phyloP scores from a whole-genome alignment of 2,329 filamentous ascomycete genomes.

The Trichoderma citrinoviride region DNA sequence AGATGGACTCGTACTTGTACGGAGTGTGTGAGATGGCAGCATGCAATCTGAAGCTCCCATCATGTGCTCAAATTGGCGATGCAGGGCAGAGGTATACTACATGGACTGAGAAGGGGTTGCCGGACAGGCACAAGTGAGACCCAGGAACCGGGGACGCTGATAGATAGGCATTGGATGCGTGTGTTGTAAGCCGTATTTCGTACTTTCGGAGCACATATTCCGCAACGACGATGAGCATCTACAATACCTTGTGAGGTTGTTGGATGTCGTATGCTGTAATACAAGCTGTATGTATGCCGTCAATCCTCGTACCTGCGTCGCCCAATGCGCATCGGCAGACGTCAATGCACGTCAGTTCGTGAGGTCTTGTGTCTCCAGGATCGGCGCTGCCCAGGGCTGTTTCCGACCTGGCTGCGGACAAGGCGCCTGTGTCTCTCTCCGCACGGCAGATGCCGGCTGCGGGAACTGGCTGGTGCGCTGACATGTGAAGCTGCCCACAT shows the following conservation, averaged over 20 bases:
- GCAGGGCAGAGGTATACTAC: background rate
- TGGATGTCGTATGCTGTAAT: no score
- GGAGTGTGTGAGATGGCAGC: background rate
- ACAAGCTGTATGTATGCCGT: background rate
- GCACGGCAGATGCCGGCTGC: background rate
- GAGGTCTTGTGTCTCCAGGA: constrained; percentile 8
- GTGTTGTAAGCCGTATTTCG: no score
- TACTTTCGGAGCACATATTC: no score
- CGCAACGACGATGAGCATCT: background rate
- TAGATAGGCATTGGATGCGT: background rate
- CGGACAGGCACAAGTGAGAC: background rate
- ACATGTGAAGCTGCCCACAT: background rate
- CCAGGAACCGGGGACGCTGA: background rate
- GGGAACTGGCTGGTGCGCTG: background rate
- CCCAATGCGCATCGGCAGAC: background rate
- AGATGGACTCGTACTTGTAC: no score
- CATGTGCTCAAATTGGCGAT: background rate
- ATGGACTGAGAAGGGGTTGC: background rate
- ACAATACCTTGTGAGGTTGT: no score
- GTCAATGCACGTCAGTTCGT: constrained; percentile 16
- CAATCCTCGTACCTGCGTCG: background rate
- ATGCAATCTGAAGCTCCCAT: background rate
- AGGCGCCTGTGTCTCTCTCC: background rate
- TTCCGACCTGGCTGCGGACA: constrained; percentile 3
- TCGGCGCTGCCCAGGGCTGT: constrained; percentile 9